Evolutionary conservation across 2,329 filamentous ascomycete genomes (phyloP), one percentile per base, ranked within the genome.

Genomic region (Claviceps pazoutovae): DNA sequence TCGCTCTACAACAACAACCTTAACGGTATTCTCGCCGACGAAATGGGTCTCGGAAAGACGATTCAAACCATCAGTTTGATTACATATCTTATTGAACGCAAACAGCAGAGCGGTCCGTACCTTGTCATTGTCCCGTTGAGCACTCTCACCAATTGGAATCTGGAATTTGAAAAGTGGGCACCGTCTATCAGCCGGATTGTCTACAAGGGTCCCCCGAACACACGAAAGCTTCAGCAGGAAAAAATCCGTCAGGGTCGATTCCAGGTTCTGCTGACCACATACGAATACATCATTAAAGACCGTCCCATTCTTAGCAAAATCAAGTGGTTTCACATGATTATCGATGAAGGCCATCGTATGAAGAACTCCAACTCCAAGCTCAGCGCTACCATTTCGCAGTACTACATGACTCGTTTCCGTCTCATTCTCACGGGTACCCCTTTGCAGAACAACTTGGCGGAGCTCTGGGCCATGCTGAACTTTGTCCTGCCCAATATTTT

Each of bases 291-390:
- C 70, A 98, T 98, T 79, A 98, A 97, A 72, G 93, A 98, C 64
- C 83, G 93, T 38, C 91, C 91, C 0, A 77, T 98, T 59, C 73
- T 98, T 13, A 94, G 88, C 74, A 97, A 97, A 75, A 91, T 98
- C 71, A 97, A 97, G 71, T 98, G 93, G 93, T 85, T 96, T 61
- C 93, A 98, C 72, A 97, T 98, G 93, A 97, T 98, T 61, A 93
- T 98, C 58, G 93, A 98, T 62, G 93, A 98, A 74, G 93, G 93
- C 71, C 93, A 98, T 69, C 89, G 93, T 66, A 98, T 98, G 93
- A 98, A 98, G 79, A 98, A 98, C 69, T 79, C 88, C 34, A 84
- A 93, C 60, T 98, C 93, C 9, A 98, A 98, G 72, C 78, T 98
- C 60, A 96, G 88, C 68, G 88, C 83, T 58, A 97, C 93, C 4